These are phyloP conservation scores for Penicillium alfredii DNA, from an alignment of 495 filamentous ascomycete genomes.

Conservation along the genomic window DNA sequence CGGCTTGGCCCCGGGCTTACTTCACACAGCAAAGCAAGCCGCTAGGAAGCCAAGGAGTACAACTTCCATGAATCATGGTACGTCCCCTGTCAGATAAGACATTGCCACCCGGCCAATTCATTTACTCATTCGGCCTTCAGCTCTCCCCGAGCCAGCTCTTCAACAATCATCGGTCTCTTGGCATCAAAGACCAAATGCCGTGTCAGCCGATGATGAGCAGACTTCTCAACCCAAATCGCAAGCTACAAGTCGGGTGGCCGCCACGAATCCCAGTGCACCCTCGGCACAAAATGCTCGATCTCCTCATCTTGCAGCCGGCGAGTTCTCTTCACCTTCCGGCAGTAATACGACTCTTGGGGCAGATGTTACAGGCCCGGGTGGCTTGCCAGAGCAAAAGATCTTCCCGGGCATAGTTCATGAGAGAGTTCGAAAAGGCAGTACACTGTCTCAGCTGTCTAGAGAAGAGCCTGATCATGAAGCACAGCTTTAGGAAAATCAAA, in stretches of 20 bases:
- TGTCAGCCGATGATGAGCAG: too few species aligned
- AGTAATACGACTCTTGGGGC: slow-evolving; percentile 17
- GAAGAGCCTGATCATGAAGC: slow-evolving; percentile 3
- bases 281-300: slow-evolving; percentile 2
- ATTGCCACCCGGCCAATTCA: too few species aligned
- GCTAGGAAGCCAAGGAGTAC: slow-evolving; percentile 5
- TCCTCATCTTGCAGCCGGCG: slow-evolving; percentile 11
- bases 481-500: neutral
- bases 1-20: slow-evolving; percentile 9
- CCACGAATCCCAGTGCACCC: neutral
- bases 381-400: slow-evolving; percentile 57
- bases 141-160: too few species aligned
- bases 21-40: slow-evolving; percentile 16
- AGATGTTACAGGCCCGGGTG: slow-evolving; percentile 38
- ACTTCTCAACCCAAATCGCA: neutral
- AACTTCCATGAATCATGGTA: slow-evolving; percentile 2
- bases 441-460: slow-evolving; percentile 8
- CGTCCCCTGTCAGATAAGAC: too few species aligned
- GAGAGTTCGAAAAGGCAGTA: slow-evolving; percentile 46
- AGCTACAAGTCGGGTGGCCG: too few species aligned
- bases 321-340: slow-evolving; percentile 8
- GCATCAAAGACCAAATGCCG: too few species aligned
- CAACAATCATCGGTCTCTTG: too few species aligned
- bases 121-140: too few species aligned
- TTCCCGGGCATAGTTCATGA: slow-evolving; percentile 67